Percentiles rank a stretch among this genome's conserved stretches.
Evolutionary conservation across 345 rosid genomes (phyloP).

Genomic region (Acer negundo): DNA sequence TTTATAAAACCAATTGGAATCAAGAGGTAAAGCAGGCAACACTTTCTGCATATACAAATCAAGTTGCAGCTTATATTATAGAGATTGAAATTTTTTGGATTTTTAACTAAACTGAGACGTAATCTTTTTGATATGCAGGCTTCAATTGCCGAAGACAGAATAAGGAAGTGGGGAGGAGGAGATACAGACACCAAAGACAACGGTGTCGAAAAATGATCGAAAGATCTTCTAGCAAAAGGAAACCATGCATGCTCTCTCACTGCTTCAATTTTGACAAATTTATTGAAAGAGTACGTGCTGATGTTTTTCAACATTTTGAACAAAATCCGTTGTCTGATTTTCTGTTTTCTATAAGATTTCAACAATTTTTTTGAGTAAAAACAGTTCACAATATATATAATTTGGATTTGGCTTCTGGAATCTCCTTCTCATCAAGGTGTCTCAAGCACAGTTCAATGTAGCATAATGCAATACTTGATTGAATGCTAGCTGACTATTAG

Average conservation of each 20-base stretch:
- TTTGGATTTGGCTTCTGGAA: too few species aligned
- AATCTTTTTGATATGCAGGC: slow-evolving; percentile 47
- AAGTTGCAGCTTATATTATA: not conserved
- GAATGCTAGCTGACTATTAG: not conserved
- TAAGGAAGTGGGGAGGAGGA: slow-evolving; percentile 75
- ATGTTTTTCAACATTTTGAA: not conserved
- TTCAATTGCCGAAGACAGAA: slow-evolving; percentile 63
- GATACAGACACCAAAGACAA: not conserved
- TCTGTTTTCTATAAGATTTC: not conserved
- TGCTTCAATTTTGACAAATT: not conserved
- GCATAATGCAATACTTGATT: not conserved
- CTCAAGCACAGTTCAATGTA: not conserved
- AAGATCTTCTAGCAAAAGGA: not conserved
- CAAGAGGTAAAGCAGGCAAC: slow-evolving; percentile 44
- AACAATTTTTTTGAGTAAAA: too few species aligned
- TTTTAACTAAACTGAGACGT: not conserved
- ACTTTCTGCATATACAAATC: slow-evolving; percentile 1
- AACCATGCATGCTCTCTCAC: not conserved
- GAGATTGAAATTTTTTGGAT: not conserved
- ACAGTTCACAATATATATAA: not conserved
- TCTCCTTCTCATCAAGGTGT: too few species aligned
- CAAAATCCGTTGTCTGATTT: not conserved
- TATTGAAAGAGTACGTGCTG: not conserved
- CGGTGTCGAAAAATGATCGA: slow-evolving; percentile 8
- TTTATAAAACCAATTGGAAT: slow-evolving; percentile 71